A percentile compares a stretch with the other conserved stretches of the same genome.
Conservation (phyloP, 805 yeast species). For the Ogataea pignaliae region DNA sequence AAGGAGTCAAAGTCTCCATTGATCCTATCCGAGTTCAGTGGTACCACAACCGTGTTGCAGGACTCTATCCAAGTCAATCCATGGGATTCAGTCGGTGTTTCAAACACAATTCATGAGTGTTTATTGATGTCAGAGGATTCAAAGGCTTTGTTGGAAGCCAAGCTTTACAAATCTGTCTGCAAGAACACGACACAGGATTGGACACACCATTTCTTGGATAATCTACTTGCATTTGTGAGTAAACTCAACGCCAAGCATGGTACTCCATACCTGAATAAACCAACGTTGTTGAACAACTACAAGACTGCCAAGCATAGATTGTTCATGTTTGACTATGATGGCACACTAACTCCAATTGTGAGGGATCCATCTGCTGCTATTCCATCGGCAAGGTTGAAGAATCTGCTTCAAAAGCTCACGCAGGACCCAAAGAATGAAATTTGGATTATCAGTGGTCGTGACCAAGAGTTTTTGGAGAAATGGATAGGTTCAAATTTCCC, state of each 20-base stretch:
- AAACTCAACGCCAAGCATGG: constrained; percentile 42
- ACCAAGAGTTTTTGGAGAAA: constrained; percentile 79
- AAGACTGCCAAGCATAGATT: constrained; percentile 60
- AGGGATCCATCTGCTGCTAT: constrained; percentile 98
- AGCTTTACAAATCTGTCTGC: constrained; percentile 60
- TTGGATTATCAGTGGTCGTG: constrained; percentile 97
- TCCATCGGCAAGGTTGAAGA: constrained; percentile 70
- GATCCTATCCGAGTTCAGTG: constrained; percentile 89
- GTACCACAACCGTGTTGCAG: constrained; percentile 66
- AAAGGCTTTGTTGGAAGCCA: constrained; percentile 42
- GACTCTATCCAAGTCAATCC: constrained; percentile 88
- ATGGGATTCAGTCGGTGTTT: constrained; percentile 94
- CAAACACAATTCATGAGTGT: constrained; percentile 72
- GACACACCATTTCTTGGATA: constrained; percentile 59
- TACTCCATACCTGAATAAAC: constrained; percentile 80
- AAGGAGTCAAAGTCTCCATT: constrained; percentile 70
- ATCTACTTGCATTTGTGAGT: constrained; percentile 29
- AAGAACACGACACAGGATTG: constrained; percentile 75
- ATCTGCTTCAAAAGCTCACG: constrained; percentile 54
- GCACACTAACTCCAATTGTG: constrained; percentile 95
- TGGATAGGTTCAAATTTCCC: constrained; percentile 73
- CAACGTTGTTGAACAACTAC: constrained; percentile 57
- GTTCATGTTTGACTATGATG: constrained; percentile 93
- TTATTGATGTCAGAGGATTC: constrained; percentile 49
- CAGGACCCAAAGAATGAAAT: constrained; percentile 79